Evolutionary conservation across 2,329 filamentous ascomycete species (phyloP), one percentile per base, ranked within the genome.

Genomic region (Colletotrichum somersetense): DNA sequence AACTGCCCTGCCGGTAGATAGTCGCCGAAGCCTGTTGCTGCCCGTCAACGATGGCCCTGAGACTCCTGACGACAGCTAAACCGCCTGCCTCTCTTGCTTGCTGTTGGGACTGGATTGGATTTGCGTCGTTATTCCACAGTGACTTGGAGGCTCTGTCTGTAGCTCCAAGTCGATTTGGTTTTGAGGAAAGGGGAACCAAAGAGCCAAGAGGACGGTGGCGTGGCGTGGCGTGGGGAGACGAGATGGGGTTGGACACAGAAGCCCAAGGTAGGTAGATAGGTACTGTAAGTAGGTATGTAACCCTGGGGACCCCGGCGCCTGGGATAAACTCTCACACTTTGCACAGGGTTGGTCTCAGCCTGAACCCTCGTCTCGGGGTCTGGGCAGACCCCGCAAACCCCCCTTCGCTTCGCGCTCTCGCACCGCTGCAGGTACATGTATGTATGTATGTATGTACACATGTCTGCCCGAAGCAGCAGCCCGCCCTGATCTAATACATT

Each of bases 351-450:
- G 35, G 67, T 48, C 48, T 50, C 63, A 67, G 64, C 48, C 16
- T 26, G 16, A 52, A 63, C 64, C 61, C 64, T 71, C 68, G 57
- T 71, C 68, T 62, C 50, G 57, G 33, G 57, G 56, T 18, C 18
- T 44, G 16, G 16, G 5, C 6, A 5, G 16, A 18, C 57, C 35
- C 48, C 23, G 35, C 42, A 35, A 12, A 18, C 38, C 67, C 66
- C 38, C 38, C 38, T 11, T 40, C 53, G 3, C 30, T 46, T 23
- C 38, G 53, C 7, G n/a, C 30, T 26, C 4, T 52, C 14, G 44
- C 18, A 23, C 6, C 44, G 20, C 16, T 8, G 30, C 30, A 30
- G 30, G 30, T 30, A 30, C 30, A 30, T 30, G 3, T 4, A 30
- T 30, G 30, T 4, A 30, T 30, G 30, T 30, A 30, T 30, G 30